These are phyloP conservation scores for Thelonectria olida DNA, from an alignment of 2,329 filamentous ascomycete species.

Conservation along the genomic window DNA sequence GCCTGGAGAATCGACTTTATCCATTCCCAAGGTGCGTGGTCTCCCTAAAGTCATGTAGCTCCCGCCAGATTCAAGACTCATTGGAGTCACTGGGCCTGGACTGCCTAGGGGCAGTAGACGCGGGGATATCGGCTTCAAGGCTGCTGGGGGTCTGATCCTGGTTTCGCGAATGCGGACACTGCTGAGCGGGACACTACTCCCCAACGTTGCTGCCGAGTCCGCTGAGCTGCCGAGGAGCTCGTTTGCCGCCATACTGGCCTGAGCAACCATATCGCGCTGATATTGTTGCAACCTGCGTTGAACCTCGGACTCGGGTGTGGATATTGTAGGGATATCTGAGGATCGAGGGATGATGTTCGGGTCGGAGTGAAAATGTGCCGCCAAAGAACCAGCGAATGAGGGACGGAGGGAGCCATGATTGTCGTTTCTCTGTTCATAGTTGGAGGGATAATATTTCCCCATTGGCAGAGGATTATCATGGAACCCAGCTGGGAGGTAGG, in stretches of 20 bases:
- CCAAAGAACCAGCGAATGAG: slow-evolving; percentile 39
- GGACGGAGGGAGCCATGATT: slow-evolving; percentile 33
- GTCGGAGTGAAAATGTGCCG: slow-evolving; percentile 48
- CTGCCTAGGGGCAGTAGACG: slow-evolving; percentile 63
- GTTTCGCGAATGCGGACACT: slow-evolving; percentile 49
- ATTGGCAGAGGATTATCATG: slow-evolving; percentile 60
- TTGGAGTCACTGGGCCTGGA: slow-evolving; percentile 69
- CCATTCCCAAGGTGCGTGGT: neutral
- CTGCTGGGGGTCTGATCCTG: slow-evolving; percentile 48
- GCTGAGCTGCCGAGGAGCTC: slow-evolving; percentile 49
- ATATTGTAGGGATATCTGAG: slow-evolving; percentile 19
- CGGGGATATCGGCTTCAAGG: slow-evolving; percentile 60
- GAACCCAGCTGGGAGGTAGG: slow-evolving; percentile 61
- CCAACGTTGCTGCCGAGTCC: slow-evolving; percentile 37
- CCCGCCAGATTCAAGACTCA: slow-evolving; percentile 59
- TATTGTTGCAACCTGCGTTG: slow-evolving; percentile 65
- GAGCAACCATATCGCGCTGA: slow-evolving; percentile 68
- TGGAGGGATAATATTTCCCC: slow-evolving; percentile 72
- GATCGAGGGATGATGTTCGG: slow-evolving; percentile 42
- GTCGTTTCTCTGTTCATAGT: slow-evolving; percentile 59
- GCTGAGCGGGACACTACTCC: slow-evolving; percentile 45
- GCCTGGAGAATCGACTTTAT: neutral
- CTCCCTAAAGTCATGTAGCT: slow-evolving; percentile 45
- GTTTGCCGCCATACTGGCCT: slow-evolving; percentile 61
- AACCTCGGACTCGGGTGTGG: slow-evolving; percentile 51